These are phyloP conservation scores for Wickerhamomyces sp. DNA, from an alignment of 1,139 yeast species.

Conservation along the genomic window DNA sequence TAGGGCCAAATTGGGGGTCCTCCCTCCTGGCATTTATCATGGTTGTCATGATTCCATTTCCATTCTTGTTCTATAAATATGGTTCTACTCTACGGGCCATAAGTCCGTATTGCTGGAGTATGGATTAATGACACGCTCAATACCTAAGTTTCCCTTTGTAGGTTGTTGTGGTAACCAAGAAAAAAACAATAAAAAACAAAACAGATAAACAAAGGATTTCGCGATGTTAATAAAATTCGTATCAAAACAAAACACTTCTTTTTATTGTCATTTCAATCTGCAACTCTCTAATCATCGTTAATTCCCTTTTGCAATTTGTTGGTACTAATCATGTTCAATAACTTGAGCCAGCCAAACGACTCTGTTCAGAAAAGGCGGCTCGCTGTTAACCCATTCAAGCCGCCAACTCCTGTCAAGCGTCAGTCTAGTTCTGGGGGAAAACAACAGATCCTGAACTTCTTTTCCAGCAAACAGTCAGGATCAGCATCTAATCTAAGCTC, in stretches of 20 bases:
- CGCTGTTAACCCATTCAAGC: constrained; percentile 1
- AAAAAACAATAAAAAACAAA: neutral
- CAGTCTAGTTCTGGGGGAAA: neutral
- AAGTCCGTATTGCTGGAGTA: constrained; percentile 40
- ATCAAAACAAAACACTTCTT: neutral
- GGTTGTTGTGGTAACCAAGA: neutral
- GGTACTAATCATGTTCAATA: neutral
- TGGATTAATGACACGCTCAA: constrained; percentile 5
- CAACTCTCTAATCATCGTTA: neutral
- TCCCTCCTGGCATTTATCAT: constrained; percentile 53
- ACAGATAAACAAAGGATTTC: neutral
- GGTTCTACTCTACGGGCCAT: constrained; percentile 55
- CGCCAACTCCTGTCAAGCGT: constrained; percentile 1
- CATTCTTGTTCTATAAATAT: constrained; percentile 52
- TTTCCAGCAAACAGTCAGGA: too few relatives aligned
- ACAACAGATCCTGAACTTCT: constrained; percentile 9
- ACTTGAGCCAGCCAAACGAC: neutral
- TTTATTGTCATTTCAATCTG: neutral
- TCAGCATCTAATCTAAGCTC: too few relatives aligned
- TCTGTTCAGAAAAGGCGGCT: neutral
- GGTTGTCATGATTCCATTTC: constrained; percentile 58
- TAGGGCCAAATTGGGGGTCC: constrained; percentile 65
- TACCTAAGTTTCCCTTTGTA: neutral
- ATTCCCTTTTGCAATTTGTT: neutral
- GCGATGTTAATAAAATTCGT: too few relatives aligned